These are phyloP conservation scores for Rhododendron mucronatum DNA, from an alignment of 148 eudicot genomes.

Conservation along the genomic window DNA sequence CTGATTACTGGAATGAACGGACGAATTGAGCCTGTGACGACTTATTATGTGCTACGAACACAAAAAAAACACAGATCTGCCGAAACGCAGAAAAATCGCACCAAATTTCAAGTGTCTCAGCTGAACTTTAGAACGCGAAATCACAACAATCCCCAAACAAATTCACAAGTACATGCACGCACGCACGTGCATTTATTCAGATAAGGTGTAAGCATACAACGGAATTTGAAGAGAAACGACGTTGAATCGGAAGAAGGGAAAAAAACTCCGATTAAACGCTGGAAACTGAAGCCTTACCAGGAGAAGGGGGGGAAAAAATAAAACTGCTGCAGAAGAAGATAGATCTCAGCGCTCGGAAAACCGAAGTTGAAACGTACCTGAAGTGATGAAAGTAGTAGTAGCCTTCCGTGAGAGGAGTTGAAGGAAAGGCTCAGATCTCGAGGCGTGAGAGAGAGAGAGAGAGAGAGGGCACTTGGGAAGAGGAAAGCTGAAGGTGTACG, in stretches of 20 bases:
- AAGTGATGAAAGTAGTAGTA: not conserved
- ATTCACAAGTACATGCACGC: not conserved
- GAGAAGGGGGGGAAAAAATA: not conserved
- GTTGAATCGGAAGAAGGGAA: not conserved
- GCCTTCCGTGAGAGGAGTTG: not conserved
- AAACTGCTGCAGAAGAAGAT: not conserved
- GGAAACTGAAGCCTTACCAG: not conserved
- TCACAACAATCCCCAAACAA: not conserved
- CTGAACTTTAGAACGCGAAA: not conserved
- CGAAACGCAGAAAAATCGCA: not conserved
- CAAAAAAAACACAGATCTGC: not conserved
- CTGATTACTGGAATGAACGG: not conserved
- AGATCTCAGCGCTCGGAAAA: not conserved
- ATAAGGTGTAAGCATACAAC: not conserved
- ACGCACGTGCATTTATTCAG: not conserved
- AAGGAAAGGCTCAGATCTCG: conserved; percentile 6
- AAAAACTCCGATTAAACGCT: not conserved
- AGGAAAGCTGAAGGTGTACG: not conserved
- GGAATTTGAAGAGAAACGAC: not conserved
- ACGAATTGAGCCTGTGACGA: not conserved
- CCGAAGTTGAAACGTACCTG: conserved; percentile 6
- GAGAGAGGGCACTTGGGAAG: not conserved
- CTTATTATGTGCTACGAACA: not conserved
- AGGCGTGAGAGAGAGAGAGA: not conserved
- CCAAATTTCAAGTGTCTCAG: not conserved